These are phyloP conservation scores for Pleurotus eryngii DNA, from an alignment of 768 basidiomycete genomes.

Conservation along the genomic window DNA sequence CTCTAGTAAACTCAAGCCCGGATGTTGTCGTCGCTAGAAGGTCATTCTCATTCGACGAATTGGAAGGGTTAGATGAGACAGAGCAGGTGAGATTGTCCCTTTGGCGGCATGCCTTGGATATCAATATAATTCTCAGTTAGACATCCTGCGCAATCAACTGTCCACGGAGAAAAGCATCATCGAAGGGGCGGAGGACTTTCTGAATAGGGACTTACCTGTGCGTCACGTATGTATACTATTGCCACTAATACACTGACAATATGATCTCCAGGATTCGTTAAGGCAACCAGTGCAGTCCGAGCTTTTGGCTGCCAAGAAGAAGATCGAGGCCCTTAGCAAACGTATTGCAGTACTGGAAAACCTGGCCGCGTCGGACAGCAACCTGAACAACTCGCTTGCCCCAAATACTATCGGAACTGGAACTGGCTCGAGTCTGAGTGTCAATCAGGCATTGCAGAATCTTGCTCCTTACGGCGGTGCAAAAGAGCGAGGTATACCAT, in stretches of 20 bases:
- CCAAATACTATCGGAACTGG: slow-evolving; percentile 15
- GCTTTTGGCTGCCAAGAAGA: slow-evolving; percentile 68
- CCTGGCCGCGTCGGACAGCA: no score
- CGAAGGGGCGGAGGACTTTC: slow-evolving; percentile 88
- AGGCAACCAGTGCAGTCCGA: slow-evolving; percentile 74
- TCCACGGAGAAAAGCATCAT: slow-evolving; percentile 79
- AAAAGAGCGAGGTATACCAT: slow-evolving; percentile 32
- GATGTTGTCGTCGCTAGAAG: slow-evolving; percentile 14
- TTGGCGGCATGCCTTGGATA: background rate
- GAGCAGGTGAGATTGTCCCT: slow-evolving; percentile 35
- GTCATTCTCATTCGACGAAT: slow-evolving; percentile 33
- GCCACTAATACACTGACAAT: background rate
- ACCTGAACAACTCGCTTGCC: background rate
- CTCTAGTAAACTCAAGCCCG: slow-evolving; percentile 13
- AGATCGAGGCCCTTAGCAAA: slow-evolving; percentile 65
- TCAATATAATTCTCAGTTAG: slow-evolving; percentile 44
- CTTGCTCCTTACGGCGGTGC: background rate
- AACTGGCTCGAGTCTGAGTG: background rate
- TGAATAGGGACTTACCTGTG: slow-evolving; percentile 63
- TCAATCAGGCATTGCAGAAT: background rate
- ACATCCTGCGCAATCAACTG: slow-evolving; percentile 62
- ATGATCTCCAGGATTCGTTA: slow-evolving; percentile 48
- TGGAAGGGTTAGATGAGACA: slow-evolving; percentile 42
- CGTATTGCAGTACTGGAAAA: slow-evolving; percentile 40
- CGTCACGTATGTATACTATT: slow-evolving; percentile 16